Percentiles rank a stretch among this genome's conserved stretches.
Conservation (phyloP, 495 filamentous ascomycete species). For the Baudoinia panamericana region DNA sequence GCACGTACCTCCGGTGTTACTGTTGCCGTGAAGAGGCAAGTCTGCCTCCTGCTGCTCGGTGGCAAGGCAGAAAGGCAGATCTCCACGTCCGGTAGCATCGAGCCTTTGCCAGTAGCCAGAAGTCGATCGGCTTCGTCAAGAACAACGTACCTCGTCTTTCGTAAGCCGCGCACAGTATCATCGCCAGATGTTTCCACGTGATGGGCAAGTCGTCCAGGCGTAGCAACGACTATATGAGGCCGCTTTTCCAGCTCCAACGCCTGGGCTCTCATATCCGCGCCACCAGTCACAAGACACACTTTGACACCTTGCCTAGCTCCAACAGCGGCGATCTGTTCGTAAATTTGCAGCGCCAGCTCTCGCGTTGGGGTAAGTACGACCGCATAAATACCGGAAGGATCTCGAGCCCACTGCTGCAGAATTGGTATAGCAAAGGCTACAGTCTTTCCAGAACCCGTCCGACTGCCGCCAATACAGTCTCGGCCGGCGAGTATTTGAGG, state of each 20-base stretch:
- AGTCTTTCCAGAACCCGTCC: slow-evolving; percentile 98
- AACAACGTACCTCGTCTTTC: slow-evolving; percentile 68
- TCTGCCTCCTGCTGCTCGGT: slow-evolving; percentile 59
- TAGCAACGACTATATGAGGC: slow-evolving; percentile 89
- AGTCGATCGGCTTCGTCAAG: slow-evolving; percentile 95
- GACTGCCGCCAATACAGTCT: slow-evolving; percentile 87
- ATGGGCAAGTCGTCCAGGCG: slow-evolving; percentile 84
- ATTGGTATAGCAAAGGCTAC: slow-evolving; percentile 90
- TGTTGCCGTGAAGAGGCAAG: slow-evolving; percentile 92
- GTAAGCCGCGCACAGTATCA: slow-evolving; percentile 72
- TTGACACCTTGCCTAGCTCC: slow-evolving; percentile 75
- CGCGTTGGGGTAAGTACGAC: slow-evolving; percentile 81
- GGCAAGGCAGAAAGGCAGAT: slow-evolving; percentile 73
- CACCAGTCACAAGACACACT: slow-evolving; percentile 73
- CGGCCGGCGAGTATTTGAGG: slow-evolving; percentile 77
- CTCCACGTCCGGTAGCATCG: slow-evolving; percentile 87
- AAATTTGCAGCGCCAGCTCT: slow-evolving; percentile 90
- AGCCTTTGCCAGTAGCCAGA: slow-evolving; percentile 56
- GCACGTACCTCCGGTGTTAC: slow-evolving; percentile 84
- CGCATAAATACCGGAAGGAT: slow-evolving; percentile 83
- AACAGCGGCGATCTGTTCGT: slow-evolving; percentile 87
- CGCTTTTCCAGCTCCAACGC: slow-evolving; percentile 66
- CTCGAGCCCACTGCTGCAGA: slow-evolving; percentile 80
- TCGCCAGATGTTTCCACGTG: slow-evolving; percentile 81
- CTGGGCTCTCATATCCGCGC: slow-evolving; percentile 82